A percentile compares a stretch with the other conserved stretches of the same genome.
Evolutionary conservation across 2,329 filamentous ascomycete species (phyloP).

Genomic region (Stemphylium lycopersici): DNA sequence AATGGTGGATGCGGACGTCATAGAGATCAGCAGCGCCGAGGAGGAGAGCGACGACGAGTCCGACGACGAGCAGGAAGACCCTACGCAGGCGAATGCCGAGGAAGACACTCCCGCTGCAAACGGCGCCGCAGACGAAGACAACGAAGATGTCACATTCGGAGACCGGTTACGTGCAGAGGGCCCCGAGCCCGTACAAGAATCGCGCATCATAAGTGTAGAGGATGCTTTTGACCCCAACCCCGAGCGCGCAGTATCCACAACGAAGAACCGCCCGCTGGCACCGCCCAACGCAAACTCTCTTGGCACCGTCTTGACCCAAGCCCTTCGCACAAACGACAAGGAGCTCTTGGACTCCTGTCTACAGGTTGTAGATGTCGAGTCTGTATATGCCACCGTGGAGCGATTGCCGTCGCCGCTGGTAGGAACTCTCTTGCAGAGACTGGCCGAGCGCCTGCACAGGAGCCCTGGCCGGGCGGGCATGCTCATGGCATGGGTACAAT

Average conservation of each 20-base stretch:
- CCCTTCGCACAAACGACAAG: constrained; percentile 88
- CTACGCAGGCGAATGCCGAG: constrained; percentile 28
- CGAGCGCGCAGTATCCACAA: constrained; percentile 53
- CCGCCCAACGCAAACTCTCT: constrained; percentile 79
- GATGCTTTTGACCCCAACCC: constrained; percentile 57
- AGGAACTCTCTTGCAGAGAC: constrained; percentile 75
- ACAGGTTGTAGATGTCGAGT: constrained; percentile 75
- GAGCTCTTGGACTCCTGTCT: constrained; percentile 92
- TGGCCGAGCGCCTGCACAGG: constrained; percentile 85
- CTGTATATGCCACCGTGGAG: constrained; percentile 87
- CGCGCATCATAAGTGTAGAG: constrained; percentile 73
- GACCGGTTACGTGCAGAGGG: constrained; percentile 77
- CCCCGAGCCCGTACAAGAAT: constrained; percentile 30
- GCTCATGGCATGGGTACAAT: constrained; percentile 94
- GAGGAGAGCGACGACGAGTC: constrained; percentile 48
- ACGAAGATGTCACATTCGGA: constrained; percentile 77
- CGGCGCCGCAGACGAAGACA: constrained; percentile 37
- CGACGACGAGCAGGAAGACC: constrained; percentile 30
- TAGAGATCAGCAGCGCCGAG: constrained; percentile 57
- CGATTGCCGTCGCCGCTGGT: constrained; percentile 86
- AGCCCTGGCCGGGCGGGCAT: constrained; percentile 87
- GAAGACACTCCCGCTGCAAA: constrained; percentile 35
- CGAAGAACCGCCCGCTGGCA: constrained; percentile 57
- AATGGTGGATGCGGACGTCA: constrained; percentile 48
- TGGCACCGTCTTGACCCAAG: constrained; percentile 89